Percentiles rank a stretch among this genome's conserved stretches.
These are phyloP conservation scores for Periconia macrospinosa DNA, from an alignment of 2,329 filamentous ascomycete species.

Conservation along the genomic window DNA sequence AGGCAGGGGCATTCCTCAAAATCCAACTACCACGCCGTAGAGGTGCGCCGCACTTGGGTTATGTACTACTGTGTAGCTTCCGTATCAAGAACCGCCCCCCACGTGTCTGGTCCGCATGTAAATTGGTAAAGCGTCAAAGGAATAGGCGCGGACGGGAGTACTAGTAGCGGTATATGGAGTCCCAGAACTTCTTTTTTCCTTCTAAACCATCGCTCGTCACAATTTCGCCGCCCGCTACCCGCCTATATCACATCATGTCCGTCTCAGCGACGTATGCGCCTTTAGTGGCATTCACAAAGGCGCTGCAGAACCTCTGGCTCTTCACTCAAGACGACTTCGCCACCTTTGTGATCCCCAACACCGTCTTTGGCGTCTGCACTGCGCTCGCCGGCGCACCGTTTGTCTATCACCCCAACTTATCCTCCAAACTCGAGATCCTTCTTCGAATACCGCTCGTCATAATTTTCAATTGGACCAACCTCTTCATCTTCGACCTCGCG, in stretches of 20 bases:
- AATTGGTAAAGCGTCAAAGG: no score
- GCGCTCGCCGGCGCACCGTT: conserved; percentile 3
- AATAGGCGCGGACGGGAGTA: no score
- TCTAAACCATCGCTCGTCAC: no score
- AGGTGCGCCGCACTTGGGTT: no score
- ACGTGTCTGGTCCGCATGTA: no score
- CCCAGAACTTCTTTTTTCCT: no score
- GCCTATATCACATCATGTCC: not conserved
- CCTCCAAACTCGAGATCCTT: not conserved
- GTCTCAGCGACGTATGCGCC: not conserved
- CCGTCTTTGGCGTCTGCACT: conserved; percentile 9
- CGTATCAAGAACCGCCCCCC: no score
- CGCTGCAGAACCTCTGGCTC: conserved; percentile 3
- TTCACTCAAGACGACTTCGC: conserved; percentile 7
- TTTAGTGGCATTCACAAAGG: not conserved
- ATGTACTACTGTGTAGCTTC: no score
- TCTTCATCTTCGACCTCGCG: conserved; percentile 40
- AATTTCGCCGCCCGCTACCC: not conserved
- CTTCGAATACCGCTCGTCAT: conserved; percentile 1
- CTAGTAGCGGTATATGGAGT: no score
- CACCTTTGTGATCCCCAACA: conserved; percentile 10
- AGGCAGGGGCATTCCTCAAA: no score
- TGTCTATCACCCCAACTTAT: not conserved
- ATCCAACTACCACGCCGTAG: no score
- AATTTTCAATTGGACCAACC: conserved; percentile 42